These are phyloP conservation scores for Centella asiatica DNA, from an alignment of 129 eudicot species.

Conservation along the genomic window DNA sequence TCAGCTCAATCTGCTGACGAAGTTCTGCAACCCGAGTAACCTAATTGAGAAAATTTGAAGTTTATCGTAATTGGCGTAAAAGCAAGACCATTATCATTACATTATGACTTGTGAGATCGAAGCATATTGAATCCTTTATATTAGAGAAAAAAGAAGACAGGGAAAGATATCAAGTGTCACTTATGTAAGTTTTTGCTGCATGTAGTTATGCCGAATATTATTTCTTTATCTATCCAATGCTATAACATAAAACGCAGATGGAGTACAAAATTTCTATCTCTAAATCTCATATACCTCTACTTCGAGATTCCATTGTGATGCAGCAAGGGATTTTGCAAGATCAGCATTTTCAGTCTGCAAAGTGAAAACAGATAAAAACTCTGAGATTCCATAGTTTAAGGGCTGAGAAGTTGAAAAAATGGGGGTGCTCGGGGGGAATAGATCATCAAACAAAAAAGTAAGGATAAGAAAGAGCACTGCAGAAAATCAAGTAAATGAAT, in stretches of 20 bases:
- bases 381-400: too few relatives aligned
- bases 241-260: background rate
- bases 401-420: too few relatives aligned
- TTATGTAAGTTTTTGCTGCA: too few relatives aligned
- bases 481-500: background rate
- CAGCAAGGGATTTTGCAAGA: constrained; percentile 77
- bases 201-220: too few relatives aligned
- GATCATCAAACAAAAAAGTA: background rate
- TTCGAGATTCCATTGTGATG: constrained; percentile 71
- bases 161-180: too few relatives aligned
- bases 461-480: background rate
- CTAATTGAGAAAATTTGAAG: constrained; percentile 23
- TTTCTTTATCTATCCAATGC: background rate
- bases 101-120: background rate
- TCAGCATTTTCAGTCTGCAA: constrained; percentile 86
- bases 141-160: too few relatives aligned
- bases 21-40: constrained; percentile 60
- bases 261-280: background rate
- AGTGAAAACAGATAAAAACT: constrained; percentile 11
- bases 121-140: too few relatives aligned
- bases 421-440: too few relatives aligned
- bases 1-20: constrained; percentile 51
- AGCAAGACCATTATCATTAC: background rate
- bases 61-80: background rate
- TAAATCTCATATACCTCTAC: constrained; percentile 52